Evolutionary conservation across 2,329 filamentous ascomycete species (phyloP).

Genomic region (Talaromyces funiculosus): DNA sequence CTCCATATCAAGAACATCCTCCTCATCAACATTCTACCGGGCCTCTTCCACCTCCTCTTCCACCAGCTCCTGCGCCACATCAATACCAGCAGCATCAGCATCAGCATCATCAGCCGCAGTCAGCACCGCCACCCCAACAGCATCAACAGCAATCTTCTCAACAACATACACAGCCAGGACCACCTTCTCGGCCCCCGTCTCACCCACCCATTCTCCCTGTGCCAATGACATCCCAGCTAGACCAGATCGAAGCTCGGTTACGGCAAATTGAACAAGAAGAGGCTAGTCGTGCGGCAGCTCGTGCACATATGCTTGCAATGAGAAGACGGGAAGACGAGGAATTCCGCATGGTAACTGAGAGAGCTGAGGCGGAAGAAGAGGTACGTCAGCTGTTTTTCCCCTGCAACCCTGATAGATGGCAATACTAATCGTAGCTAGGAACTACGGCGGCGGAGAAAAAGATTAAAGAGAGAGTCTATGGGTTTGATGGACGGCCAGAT

Average conservation of each 20-base stretch:
- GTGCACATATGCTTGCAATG: conserved; percentile 32
- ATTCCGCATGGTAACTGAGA: conserved; percentile 35
- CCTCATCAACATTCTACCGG: conserved; percentile 5
- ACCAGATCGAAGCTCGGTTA: conserved; percentile 35
- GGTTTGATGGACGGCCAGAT: conserved; percentile 30
- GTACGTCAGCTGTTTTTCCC: conserved; percentile 22
- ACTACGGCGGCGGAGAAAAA: conserved; percentile 35
- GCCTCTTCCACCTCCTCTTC: conserved; percentile 8
- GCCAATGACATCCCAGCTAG: conserved; percentile 25
- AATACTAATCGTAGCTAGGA: conserved; percentile 22
- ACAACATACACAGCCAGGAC: conserved; percentile 15
- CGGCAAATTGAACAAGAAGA: conserved; percentile 38
- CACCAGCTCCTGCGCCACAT: conserved; percentile 2
- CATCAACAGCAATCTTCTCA: not conserved
- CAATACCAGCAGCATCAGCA: conserved; percentile 6
- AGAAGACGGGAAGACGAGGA: conserved; percentile 39
- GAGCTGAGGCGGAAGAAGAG: conserved; percentile 37
- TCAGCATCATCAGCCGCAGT: not conserved
- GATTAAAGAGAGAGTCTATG: conserved; percentile 38
- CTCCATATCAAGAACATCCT: conserved; percentile 5
- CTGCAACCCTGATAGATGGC: not conserved
- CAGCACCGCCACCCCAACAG: conserved; percentile 1
- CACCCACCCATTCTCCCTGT: conserved; percentile 25
- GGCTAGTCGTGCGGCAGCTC: conserved; percentile 32
- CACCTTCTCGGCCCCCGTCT: conserved; percentile 29